These are phyloP conservation scores for Ogataea parapolymorpha DNA, from an alignment of 805 yeast species.

Conservation along the genomic window DNA sequence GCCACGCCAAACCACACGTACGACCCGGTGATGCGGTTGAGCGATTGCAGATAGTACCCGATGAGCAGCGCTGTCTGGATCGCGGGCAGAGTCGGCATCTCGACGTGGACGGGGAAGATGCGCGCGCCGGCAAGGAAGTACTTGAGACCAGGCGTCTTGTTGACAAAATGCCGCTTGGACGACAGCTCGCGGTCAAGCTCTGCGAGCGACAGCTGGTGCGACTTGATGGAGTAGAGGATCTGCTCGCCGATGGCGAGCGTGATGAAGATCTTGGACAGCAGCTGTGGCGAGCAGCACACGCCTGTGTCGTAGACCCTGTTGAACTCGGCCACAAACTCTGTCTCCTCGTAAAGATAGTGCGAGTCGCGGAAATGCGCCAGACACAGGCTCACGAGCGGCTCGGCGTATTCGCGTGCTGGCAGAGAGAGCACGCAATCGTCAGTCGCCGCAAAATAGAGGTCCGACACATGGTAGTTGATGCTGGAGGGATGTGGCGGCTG, in stretches of 20 bases:
- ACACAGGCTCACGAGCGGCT: constrained; percentile 18
- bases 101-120: constrained; percentile 26
- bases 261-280: constrained; percentile 18
- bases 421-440: constrained; percentile 10
- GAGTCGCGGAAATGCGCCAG: constrained; percentile 19
- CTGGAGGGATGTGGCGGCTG: constrained; percentile 9
- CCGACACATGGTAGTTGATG: constrained; percentile 19
- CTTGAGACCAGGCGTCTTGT: constrained; percentile 31
- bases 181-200: constrained; percentile 17
- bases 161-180: constrained; percentile 15
- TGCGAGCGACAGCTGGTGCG: constrained; percentile 18
- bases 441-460: constrained; percentile 15
- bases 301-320: constrained; percentile 21
- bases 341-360: constrained; percentile 26
- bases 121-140: constrained; percentile 28
- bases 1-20: constrained; percentile 36
- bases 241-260: constrained; percentile 29
- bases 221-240: constrained; percentile 20
- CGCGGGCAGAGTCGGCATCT: constrained; percentile 31
- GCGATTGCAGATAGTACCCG: constrained; percentile 35
- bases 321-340: constrained; percentile 17
- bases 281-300: constrained; percentile 16
- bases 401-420: constrained; percentile 17
- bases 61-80: constrained; percentile 35
- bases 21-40: constrained; percentile 36